Evolutionary conservation across 163 green algal genomes (phyloP).

Genomic region (Scenedesmus sp.): DNA sequence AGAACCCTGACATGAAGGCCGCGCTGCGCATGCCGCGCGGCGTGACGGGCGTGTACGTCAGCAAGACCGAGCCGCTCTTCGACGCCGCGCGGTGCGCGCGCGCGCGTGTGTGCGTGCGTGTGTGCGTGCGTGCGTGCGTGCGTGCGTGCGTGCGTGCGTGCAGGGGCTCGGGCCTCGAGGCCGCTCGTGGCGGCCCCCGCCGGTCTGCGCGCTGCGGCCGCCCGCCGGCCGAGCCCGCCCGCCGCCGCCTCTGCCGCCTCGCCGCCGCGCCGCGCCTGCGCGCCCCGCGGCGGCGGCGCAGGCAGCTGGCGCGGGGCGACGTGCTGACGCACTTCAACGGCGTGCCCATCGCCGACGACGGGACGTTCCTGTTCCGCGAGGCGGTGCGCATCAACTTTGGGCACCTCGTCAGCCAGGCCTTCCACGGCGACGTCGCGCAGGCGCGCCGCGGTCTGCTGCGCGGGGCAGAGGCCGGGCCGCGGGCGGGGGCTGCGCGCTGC

Average conservation of each 20-base stretch:
- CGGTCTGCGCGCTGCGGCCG: no score
- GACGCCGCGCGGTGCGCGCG: conserved; percentile 37
- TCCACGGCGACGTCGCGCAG: conserved; percentile 50
- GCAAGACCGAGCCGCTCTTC: conserved; percentile 53
- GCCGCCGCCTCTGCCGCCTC: no score
- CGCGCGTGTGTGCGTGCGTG: no score
- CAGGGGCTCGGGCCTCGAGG: no score
- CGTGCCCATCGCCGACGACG: conserved; percentile 59
- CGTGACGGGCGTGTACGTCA: conserved; percentile 58
- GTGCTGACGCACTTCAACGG: conserved; percentile 65
- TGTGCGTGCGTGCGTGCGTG: no score
- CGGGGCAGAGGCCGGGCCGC: no score
- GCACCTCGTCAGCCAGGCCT: conserved; percentile 57
- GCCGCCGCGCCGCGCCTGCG: no score
- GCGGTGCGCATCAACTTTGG: conserved; percentile 66
- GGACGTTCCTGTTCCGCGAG: conserved; percentile 49
- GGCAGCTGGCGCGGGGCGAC: conserved; percentile 50
- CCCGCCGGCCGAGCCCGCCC: no score
- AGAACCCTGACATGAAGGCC: conserved; percentile 55
- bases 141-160: no score
- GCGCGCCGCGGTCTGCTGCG: neutral
- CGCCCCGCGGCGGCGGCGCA: neutral
- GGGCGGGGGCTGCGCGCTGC: no score
- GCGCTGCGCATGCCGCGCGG: conserved; percentile 51
- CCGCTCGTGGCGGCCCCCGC: no score